phyloP scores from a whole-genome alignment of 2,329 filamentous ascomycete genomes.

The Albophoma yamanashiensis region DNA sequence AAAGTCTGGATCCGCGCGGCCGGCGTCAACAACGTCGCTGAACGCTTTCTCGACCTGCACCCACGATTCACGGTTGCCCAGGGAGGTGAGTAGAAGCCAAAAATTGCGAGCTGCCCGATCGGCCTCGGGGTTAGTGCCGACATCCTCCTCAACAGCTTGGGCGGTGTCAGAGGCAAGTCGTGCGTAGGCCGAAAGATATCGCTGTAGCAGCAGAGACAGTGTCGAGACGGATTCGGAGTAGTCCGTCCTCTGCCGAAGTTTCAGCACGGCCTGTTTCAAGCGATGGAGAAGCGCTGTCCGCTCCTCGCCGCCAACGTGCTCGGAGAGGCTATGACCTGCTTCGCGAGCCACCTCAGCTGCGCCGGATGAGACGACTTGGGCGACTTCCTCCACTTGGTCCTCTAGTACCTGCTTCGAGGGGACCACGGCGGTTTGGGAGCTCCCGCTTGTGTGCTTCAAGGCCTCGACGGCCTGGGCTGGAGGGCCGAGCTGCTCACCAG shows the following conservation, averaged over 20 bases:
- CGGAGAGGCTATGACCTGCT: slow-evolving; percentile 58
- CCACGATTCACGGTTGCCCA: slow-evolving; percentile 69
- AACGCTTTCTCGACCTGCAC: slow-evolving; percentile 59
- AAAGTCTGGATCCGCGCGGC: slow-evolving; percentile 69
- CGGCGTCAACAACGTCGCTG: slow-evolving; percentile 61
- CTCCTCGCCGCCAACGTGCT: slow-evolving; percentile 64
- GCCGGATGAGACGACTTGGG: slow-evolving; percentile 41
- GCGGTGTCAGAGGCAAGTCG: slow-evolving; percentile 58
- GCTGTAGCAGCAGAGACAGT: slow-evolving; percentile 62
- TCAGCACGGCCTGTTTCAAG: slow-evolving; percentile 64
- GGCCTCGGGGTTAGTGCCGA: slow-evolving; percentile 62
- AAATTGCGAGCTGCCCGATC: slow-evolving; percentile 70
- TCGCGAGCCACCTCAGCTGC: slow-evolving; percentile 42
- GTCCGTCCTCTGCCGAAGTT: slow-evolving; percentile 64
- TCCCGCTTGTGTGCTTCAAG: slow-evolving; percentile 27
- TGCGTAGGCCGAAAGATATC: slow-evolving; percentile 71
- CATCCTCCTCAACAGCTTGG: slow-evolving; percentile 55
- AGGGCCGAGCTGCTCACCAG: slow-evolving; percentile 63
- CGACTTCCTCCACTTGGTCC: slow-evolving; percentile 43
- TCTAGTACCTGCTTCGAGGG: slow-evolving; percentile 55
- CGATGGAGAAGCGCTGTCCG: slow-evolving; percentile 62
- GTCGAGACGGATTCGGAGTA: slow-evolving; percentile 82
- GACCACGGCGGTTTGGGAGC: slow-evolving; percentile 21
- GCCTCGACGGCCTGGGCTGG: slow-evolving; percentile 44
- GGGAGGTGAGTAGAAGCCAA: slow-evolving; percentile 69